Base-by-base conservation (phyloP, 805 yeast genomes). In the Candida silvicultrix region DNA sequence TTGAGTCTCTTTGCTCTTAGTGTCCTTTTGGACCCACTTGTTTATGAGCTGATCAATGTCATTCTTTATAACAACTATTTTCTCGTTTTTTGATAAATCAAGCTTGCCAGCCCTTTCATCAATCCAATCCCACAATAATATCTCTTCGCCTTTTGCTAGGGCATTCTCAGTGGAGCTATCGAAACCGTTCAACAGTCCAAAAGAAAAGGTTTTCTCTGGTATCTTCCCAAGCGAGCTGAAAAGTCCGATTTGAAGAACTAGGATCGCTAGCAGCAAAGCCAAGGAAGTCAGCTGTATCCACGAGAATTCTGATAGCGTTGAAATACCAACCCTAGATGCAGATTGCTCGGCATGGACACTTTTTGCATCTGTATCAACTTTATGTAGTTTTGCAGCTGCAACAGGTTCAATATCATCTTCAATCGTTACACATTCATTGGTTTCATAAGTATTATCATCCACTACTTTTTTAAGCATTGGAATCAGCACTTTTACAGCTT, bases 401-500 rank as follows among this genome's bases (percentile, higher is more conserved):
- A 28, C 46, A 16, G 40, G 20, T 3, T 22, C 12, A 14, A 16
- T 36, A 12, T n/a, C 22, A 9, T 19, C 32, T n/a, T 23, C 29
- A 5, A 21, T 20, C 2, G 35, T 32, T 3, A 53, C 52, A 5
- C 48, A 48, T 41, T 54, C 56, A 14, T 42, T 22, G 11, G 45
- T 25, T 19, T 45, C 51, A 23, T 48, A 44, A 2, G 52, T 45
- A 19, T 57, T 55, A 6, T 57, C 54, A 2, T 51, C 52, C 2
- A 68, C 50, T 14, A 55, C 56, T 12, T 56, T 52, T n/a, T 54
- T 38, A 5, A 69, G 23, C 5, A 63, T 44, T 14, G 55, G 52
- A 1, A 64, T 45, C 45, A 85, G 64, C 11, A 71, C 75, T 42
- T 70, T 72, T 12, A 85, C 77, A 3, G 81, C 82, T 5, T 78